phyloP scores from a whole-genome alignment of 345 rosid genomes.

The Lagerstroemia speciosa region DNA sequence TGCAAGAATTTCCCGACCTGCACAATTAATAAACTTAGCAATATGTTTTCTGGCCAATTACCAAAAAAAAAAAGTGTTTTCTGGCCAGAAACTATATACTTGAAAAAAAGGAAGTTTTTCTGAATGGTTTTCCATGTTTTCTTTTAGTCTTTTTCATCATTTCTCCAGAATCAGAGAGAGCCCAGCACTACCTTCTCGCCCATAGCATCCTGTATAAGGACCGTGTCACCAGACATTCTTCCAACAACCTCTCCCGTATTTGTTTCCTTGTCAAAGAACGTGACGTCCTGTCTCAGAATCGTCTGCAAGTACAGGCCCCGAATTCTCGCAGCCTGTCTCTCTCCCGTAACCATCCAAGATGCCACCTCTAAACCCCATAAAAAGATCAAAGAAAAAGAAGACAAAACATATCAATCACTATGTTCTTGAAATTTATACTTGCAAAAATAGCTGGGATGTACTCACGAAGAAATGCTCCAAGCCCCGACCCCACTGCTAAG shows the following conservation, averaged over 20 bases:
- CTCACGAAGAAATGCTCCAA: constrained; percentile 74
- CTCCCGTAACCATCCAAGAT: constrained; percentile 89
- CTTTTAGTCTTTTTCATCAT: not conserved
- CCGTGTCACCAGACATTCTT: constrained; percentile 98
- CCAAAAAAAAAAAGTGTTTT: too few relatives aligned
- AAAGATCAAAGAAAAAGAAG: constrained; percentile 5
- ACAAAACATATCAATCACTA: not conserved
- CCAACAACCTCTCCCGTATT: constrained; percentile 85
- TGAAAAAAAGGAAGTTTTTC: not conserved
- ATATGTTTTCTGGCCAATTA: not conserved
- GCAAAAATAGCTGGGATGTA: not conserved
- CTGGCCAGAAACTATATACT: not conserved
- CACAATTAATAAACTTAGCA: not conserved
- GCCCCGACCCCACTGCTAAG: constrained; percentile 60
- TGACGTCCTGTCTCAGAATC: constrained; percentile 70
- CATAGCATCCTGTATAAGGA: constrained; percentile 90
- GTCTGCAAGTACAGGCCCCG: constrained; percentile 62
- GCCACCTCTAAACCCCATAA: constrained; percentile 45
- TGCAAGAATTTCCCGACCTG: constrained; percentile 89
- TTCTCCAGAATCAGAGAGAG: not conserved
- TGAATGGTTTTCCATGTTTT: not conserved
- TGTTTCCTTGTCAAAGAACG: constrained; percentile 72
- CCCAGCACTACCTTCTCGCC: constrained; percentile 67
- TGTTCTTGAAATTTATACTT: not conserved
- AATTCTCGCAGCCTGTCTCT: constrained; percentile 72